Evolutionary conservation across 2,329 filamentous ascomycete genomes (phyloP), one percentile per base, ranked within the genome.

Genomic region (Penicillium sp.): DNA sequence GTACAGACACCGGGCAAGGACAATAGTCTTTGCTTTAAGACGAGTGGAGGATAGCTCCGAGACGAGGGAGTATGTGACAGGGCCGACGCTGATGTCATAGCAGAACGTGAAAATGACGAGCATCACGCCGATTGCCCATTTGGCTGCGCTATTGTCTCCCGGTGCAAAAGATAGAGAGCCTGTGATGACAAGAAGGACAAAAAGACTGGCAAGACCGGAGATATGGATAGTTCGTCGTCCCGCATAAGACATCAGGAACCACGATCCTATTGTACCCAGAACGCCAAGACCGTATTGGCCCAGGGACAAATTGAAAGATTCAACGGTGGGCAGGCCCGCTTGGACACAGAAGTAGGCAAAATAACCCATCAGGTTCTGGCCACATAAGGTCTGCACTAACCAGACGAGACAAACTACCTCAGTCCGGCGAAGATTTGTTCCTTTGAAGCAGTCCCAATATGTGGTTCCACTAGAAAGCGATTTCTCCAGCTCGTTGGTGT

Each of bases 401-500:
- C 81, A 83, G 3, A 80, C 77, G 54, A 80, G 77, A 49, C 76
- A 78, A 13, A 79, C 74, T 55, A 83, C 80, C 63, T 86, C 87
- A 3, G 88, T 93, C 26, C 88, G 80, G 46, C 88, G 83, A 41
- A 84, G 73, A 62, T 94, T 83, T n/a, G 79, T 77, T 10, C 87
- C 87, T 64, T 77, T 82, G 77, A 94, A 93, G 71, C 87, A 94
- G 67, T 94, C 88, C 60, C 77, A 70, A 69, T 91, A 94, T 38
- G 75, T 80, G 3, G 85, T 80, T 29, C 87, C 87, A 4, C 73
- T 71, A 3, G 85, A 87, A 41, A 87, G 83, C 65, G 79, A 72
- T 64, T 87, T 77, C 65, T 94, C 88, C 6, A 93, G 73, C 1
- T 84, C 84, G 2, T 85, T 88, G 1, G 88, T 94, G 64, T 91